phyloP scores from a whole-genome alignment of 1,139 yeast genomes.

The Suhomyces wounanorum region DNA sequence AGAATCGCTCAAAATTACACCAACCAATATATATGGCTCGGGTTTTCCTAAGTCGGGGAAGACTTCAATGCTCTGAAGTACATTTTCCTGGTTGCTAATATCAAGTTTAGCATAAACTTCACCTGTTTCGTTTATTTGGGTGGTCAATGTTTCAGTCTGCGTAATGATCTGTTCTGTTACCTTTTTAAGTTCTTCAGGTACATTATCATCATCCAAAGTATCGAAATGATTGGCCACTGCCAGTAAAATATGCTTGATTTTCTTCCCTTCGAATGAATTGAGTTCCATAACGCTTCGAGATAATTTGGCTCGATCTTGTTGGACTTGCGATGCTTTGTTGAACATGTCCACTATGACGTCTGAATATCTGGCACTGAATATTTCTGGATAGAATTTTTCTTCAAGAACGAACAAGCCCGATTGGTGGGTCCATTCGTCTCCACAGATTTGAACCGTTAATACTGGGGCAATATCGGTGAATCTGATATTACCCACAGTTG shows the following conservation, averaged over 20 bases:
- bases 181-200: conserved; percentile 27
- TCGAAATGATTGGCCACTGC: conserved; percentile 23
- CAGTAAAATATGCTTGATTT: conserved; percentile 28
- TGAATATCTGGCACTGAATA: conserved; percentile 28
- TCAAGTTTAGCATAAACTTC: conserved; percentile 24
- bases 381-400: conserved; percentile 35
- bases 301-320: conserved; percentile 21
- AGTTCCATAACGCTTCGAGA: conserved; percentile 30
- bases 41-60: conserved; percentile 17
- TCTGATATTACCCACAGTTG: conserved; percentile 31
- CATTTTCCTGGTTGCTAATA: conserved; percentile 25
- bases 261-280: conserved; percentile 42
- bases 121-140: conserved; percentile 21
- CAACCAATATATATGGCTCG: conserved; percentile 27
- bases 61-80: conserved; percentile 17
- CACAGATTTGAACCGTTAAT: conserved; percentile 35
- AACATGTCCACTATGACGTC: conserved; percentile 24
- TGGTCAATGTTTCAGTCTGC: conserved; percentile 21
- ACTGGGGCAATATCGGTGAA: conserved; percentile 33
- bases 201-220: conserved; percentile 17
- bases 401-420: conserved; percentile 21
- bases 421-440: conserved; percentile 22
- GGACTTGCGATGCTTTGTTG: conserved; percentile 17
- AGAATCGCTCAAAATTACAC: conserved; percentile 32
- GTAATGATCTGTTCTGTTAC: conserved; percentile 22